Evolutionary conservation across 495 filamentous ascomycete genomes (phyloP), one percentile per base, ranked within the genome.

Genomic region (Terfezia claveryi): DNA sequence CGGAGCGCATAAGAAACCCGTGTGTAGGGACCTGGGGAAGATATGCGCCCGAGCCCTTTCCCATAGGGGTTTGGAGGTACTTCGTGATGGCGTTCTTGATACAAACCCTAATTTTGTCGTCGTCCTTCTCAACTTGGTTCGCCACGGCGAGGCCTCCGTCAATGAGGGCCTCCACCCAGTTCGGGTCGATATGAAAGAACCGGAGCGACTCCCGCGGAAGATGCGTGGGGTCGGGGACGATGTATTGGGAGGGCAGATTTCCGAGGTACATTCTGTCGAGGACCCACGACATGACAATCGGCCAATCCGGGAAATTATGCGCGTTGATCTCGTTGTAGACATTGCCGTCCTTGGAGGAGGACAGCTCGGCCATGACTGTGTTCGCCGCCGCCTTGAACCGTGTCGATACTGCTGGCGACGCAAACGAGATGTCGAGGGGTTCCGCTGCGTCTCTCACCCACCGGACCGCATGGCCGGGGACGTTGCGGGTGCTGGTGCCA

Each of bases 121-220:
- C 11, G 32, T 71, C 70, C 38, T 57, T 38, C 4, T 62, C 58
- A 0, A 66, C 36, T 56, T 74, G 69, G 56, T 75, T 74, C 1
- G 59, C 72, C 0, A 72, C 50, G 10, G 58, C 64, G 0, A 77
- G 61, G 8, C 65, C 74, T 2, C 74, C 73, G 55, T 77, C 74
- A 8, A 76, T 56, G 10, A 74, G 23, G 10, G 62, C 61, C 51
- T 72, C 67, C 1, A 69, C 37, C 74, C 73, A 76, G 50, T 61
- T 61, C 1, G 53, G 14, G 38, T 77, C 73, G 27, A 76, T 66
- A 41, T 63, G 54, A 59, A 76, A 77, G 61, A 72, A 70, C 0
- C 74, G 70, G 0, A 77, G 53, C 7, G 54, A 56, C 58, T 75
- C 74, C 14, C 41, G 32, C 1, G 68, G 70, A 1, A 76, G 57